Evolutionary conservation across 176 grass and related monocot genomes (phyloP), one percentile per base, ranked within the genome.

Genomic region (Cymbopogon citratus): DNA sequence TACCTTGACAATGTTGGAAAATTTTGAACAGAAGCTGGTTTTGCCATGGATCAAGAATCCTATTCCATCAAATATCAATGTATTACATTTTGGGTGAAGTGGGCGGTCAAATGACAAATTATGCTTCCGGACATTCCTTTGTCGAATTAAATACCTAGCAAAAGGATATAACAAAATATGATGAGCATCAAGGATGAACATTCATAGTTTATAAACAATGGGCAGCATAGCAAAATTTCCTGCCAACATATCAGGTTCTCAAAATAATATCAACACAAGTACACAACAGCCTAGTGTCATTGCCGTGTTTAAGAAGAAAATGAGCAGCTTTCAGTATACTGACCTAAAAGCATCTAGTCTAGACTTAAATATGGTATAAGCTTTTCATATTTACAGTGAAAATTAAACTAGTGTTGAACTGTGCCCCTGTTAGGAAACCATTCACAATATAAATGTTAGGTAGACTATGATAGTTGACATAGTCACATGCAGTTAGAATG

Each of bases 1-100:
- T 83, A 92, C 92, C 95, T 92, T 98, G 79, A 92, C 86, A 57
- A 94, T 80, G 75, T 79, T 94, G 13, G 81, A 94, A 91, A 92
- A 89, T 88, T 94, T 98, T 33, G 87, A 87, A 81, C 79, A 94
- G 78, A 94, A 94, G 49, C 75, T 83, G 61, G 79, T 71, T 92
- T 94, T 98, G 27, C 95, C 92, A 1, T 92, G 83, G 66, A 98
- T 78, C 84, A 98, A 91, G 69, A 92, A 88, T 65, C 90, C 90
- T 74, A 91, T 61, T 79, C 84, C 80, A 73, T 92, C 74, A 87
- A 98, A 94, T 82, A 98, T 87, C 49, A 75, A 75, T 49, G 44
- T 69, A 27, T 81, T 71, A 59, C 79, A 65, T 86, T 85, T 83
- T 33, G 81, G 79, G 19, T 75, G 74, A 85, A 89, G 45, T 69